Evolutionary conservation across 1,284 basidiomycete genomes (phyloP), one percentile per base, ranked within the genome.

Genomic region (Coniophora puteana): DNA sequence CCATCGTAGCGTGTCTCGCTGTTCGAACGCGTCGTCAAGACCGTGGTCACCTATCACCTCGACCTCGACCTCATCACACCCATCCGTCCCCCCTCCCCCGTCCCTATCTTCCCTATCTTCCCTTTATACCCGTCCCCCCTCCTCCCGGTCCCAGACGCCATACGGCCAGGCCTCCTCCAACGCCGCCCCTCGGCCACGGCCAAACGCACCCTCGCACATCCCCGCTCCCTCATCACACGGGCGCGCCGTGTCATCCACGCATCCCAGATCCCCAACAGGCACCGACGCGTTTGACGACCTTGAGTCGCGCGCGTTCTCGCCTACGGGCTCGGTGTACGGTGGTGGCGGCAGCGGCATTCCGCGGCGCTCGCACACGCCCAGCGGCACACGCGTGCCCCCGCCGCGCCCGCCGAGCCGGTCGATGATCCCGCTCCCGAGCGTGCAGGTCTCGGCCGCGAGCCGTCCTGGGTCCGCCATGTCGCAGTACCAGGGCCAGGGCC

Each of bases 341-440:
- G n/a, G n/a, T n/a, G n/a, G n/a, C 29, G 54, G 61, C 44, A 60
- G 64, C 30, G 41, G 52, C 37, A 52, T 59, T 7, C 59, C 67
- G 10, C 52, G 48, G 6, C 61, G 67, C 31, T 58, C 65, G 7
- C 58, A 63, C 35, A 72, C 73, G 11, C 68, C 69, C 0, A 58
- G 64, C 14, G 57, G 67, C 24, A 46, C 55, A 32, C 65, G 59
- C 29, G 47, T 61, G 8, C 78, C 77, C 50, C 74, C 76, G 33
- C 75, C 80, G n/a, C 74, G 88, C 26, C 83, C 87, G 24, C 85
- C 86, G 1, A 89, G 86, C 56, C 74, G 83, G 43, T 89, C 87
- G 4, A 83, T 78, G 76, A 89, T 90, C 45, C 87, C 88, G 14
- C 71, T 88, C 16, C 86, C 87, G 4, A 80, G 72, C 47, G 67